Percentiles rank a stretch among this genome's conserved stretches.
These are phyloP conservation scores for Fusarium nodosum DNA, from an alignment of 2,329 filamentous ascomycete genomes.

Conservation along the genomic window DNA sequence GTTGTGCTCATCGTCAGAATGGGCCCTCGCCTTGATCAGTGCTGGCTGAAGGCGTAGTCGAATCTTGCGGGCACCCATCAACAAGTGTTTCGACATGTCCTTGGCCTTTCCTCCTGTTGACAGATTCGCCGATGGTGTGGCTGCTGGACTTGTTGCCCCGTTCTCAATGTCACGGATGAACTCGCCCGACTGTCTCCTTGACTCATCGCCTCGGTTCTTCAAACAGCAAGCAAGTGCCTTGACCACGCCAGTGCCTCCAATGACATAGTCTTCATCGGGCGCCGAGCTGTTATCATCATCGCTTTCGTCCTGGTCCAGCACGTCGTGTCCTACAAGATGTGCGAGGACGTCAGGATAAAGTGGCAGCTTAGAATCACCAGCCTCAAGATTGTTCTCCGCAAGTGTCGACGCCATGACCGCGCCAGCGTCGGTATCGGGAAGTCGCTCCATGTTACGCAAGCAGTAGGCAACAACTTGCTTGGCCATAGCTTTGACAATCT, in stretches of 20 bases:
- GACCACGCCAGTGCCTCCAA: conserved; percentile 93
- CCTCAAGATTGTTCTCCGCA: conserved; percentile 55
- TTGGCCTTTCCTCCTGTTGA: conserved; percentile 75
- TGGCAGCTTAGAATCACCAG: conserved; percentile 50
- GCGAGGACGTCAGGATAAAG: conserved; percentile 83
- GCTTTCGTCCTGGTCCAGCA: conserved; percentile 61
- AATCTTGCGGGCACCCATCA: conserved; percentile 91
- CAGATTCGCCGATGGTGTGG: conserved; percentile 57
- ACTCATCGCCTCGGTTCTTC: conserved; percentile 78
- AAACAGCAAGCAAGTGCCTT: conserved; percentile 94
- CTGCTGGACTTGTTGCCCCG: conserved; percentile 60
- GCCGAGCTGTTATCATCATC: conserved; percentile 76
- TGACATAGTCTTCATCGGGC: conserved; percentile 94
- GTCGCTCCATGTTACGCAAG: conserved; percentile 87
- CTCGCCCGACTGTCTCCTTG: conserved; percentile 66
- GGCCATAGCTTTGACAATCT: conserved; percentile 90
- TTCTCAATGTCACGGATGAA: conserved; percentile 67
- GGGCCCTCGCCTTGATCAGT: conserved; percentile 78
- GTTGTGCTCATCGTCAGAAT: conserved; percentile 77
- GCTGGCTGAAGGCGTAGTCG: conserved; percentile 85
- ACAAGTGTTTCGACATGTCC: conserved; percentile 92
- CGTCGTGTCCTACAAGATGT: conserved; percentile 83
- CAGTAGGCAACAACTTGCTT: conserved; percentile 97
- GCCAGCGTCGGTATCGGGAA: conserved; percentile 75
- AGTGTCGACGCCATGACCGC: conserved; percentile 61